phyloP scores from a whole-genome alignment of 208 protist genomes.

The Crithidia mellificae region DNA sequence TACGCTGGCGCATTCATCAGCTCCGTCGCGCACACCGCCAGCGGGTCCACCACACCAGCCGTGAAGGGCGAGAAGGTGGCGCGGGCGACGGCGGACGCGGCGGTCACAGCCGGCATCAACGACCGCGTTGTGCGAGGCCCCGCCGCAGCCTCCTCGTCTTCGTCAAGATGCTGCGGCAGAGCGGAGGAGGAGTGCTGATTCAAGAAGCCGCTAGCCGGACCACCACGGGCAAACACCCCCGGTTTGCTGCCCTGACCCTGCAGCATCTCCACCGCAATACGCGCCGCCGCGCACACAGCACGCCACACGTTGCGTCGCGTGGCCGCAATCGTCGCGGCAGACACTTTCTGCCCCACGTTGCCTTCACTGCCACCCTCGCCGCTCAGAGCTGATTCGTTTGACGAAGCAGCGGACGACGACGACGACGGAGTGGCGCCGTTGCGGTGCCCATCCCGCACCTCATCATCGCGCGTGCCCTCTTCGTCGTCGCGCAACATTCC shows the following conservation, averaged over 20 bases:
- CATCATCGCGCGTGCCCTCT: slow-evolving; percentile 9
- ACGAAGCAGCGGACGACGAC: neutral
- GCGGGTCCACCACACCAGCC: slow-evolving; percentile 68
- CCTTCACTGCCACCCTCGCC: neutral
- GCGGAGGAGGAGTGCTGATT: too few species aligned
- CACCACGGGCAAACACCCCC: neutral
- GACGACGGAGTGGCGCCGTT: slow-evolving; percentile 15
- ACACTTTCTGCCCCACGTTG: neutral
- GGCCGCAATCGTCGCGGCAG: neutral
- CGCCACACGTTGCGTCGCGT: slow-evolving; percentile 29
- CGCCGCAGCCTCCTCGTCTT: slow-evolving; percentile 5
- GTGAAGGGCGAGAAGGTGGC: slow-evolving; percentile 42
- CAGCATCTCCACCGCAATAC: slow-evolving; percentile 29
- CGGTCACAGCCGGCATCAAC: neutral
- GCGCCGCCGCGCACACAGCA: slow-evolving; percentile 25
- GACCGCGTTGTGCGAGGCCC: neutral
- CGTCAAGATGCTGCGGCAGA: too few species aligned
- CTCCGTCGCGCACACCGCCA: slow-evolving; percentile 50
- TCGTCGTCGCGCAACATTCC: slow-evolving; percentile 9
- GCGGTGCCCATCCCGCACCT: slow-evolving; percentile 5
- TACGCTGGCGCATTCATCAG: slow-evolving; percentile 36
- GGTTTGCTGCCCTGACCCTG: neutral
- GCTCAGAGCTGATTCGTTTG: too few species aligned
- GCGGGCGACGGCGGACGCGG: neutral
- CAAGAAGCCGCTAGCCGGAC: slow-evolving; percentile 2